phyloP scores from a whole-genome alignment of 805 yeast species.

The Torulaspora maleeae region DNA sequence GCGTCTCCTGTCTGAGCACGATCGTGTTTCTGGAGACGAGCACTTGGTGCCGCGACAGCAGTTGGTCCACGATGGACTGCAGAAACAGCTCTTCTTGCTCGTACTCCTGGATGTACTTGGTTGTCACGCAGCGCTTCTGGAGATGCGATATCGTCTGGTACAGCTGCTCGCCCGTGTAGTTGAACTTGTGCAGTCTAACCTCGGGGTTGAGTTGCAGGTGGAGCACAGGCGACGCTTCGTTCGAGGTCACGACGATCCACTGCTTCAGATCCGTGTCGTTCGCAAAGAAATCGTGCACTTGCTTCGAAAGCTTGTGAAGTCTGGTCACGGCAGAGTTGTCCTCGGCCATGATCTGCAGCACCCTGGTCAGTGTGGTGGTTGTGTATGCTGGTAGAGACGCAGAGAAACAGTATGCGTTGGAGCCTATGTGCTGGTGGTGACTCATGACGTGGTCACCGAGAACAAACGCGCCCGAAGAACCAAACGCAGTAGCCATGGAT shows the following conservation, averaged over 20 bases:
- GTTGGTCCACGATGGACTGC: conserved; percentile 59
- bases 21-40: conserved; percentile 61
- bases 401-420: conserved; percentile 86
- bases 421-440: conserved; percentile 86
- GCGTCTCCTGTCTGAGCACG: conserved; percentile 66
- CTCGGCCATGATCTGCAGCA: conserved; percentile 46
- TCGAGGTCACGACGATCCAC: conserved; percentile 51
- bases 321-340: conserved; percentile 34
- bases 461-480: conserved; percentile 90
- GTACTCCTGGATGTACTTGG: conserved; percentile 35
- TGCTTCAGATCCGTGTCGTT: conserved; percentile 37
- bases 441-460: conserved; percentile 81
- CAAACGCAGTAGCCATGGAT: conserved; percentile 74
- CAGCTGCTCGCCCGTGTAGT: conserved; percentile 27
- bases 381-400: conserved; percentile 93
- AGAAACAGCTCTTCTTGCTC: conserved; percentile 54
- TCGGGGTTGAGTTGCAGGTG: conserved; percentile 56
- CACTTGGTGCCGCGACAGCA: conserved; percentile 48
- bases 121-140: conserved; percentile 34
- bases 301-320: conserved; percentile 40
- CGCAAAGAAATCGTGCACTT: conserved; percentile 41
- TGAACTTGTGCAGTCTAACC: conserved; percentile 31
- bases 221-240: conserved; percentile 58
- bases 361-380: conserved; percentile 58
- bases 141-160: conserved; percentile 23